These are phyloP conservation scores for Friedmanniomyces simplex DNA, from an alignment of 495 filamentous ascomycete species.

Conservation along the genomic window DNA sequence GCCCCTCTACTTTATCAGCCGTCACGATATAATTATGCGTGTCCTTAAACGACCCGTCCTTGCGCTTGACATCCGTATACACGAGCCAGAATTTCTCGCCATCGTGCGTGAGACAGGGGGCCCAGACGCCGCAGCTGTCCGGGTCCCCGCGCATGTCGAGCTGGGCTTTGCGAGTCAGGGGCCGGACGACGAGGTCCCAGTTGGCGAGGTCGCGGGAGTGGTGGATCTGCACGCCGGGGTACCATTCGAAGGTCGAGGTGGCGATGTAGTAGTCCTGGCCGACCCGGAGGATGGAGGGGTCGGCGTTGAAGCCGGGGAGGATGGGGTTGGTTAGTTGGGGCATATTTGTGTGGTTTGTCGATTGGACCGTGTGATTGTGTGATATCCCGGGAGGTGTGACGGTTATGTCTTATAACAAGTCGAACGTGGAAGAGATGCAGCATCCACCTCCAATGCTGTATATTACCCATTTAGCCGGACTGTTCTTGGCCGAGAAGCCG, in stretches of 20 bases:
- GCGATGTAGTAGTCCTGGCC: constrained; percentile 51
- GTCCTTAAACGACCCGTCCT: constrained; percentile 43
- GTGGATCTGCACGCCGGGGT: constrained; percentile 45
- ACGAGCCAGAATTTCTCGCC: constrained; percentile 44
- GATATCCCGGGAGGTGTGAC: too few species aligned
- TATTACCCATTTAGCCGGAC: neutral
- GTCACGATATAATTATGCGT: constrained; percentile 46
- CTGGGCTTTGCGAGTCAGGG: constrained; percentile 29
- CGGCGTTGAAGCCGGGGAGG: constrained; percentile 52
- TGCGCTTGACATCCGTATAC: constrained; percentile 37
- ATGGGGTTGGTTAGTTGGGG: constrained; percentile 40
- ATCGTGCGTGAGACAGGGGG: constrained; percentile 50
- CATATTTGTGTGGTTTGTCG: too few species aligned
- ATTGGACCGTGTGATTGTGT: too few species aligned
- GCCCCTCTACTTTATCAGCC: constrained; percentile 27
- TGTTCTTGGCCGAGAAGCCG: neutral
- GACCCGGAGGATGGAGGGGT: constrained; percentile 50
- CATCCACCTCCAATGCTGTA: neutral
- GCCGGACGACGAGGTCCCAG: constrained; percentile 39
- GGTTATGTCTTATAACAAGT: too few species aligned
- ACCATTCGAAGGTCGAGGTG: constrained; percentile 55
- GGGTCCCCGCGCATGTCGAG: constrained; percentile 26
- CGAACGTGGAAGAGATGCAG: too few species aligned
- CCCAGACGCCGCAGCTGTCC: constrained; percentile 53
- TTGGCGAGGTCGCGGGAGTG: constrained; percentile 34